Evolutionary conservation across 2,329 filamentous ascomycete species (phyloP).

Genomic region (Penicillium sp.): DNA sequence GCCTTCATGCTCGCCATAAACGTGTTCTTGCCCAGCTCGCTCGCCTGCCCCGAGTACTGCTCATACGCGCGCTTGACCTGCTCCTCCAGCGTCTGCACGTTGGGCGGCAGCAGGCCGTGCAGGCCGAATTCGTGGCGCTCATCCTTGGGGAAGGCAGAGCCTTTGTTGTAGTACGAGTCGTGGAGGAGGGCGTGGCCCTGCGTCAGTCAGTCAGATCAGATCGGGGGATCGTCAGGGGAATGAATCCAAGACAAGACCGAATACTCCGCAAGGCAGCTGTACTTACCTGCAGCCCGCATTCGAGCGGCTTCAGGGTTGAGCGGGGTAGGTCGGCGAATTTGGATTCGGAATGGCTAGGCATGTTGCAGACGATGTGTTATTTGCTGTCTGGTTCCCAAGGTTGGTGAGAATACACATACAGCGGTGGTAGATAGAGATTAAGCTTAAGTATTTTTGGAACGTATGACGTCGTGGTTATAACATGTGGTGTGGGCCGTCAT

Average conservation of each 20-base stretch:
- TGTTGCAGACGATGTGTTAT: background rate
- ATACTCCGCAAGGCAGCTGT: background rate
- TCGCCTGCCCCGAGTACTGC: constrained; percentile 63
- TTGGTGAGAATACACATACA: too few species aligned
- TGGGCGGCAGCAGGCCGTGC: constrained; percentile 66
- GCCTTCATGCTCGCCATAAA: constrained; percentile 82
- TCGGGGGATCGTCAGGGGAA: too few species aligned
- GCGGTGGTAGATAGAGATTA: too few species aligned
- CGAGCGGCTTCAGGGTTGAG: constrained; percentile 25
- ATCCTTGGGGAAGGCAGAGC: constrained; percentile 67
- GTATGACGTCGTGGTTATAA: too few species aligned
- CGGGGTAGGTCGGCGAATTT: constrained; percentile 31
- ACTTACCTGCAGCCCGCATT: constrained; percentile 27
- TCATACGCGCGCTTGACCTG: constrained; percentile 74
- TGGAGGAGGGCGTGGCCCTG: constrained; percentile 56
- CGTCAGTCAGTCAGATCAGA: background rate
- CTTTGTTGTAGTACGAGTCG: constrained; percentile 72
- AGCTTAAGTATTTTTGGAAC: too few species aligned
- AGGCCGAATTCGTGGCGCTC: constrained; percentile 69
- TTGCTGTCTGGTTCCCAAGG: too few species aligned
- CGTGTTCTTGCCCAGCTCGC: constrained; percentile 76
- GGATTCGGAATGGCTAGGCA: constrained; percentile 12
- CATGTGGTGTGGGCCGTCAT: too few species aligned
- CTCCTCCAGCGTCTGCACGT: constrained; percentile 70
- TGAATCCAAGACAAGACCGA: background rate